Conservation (phyloP, 2,329 filamentous ascomycete species). For the Alternaria burnsii region DNA sequence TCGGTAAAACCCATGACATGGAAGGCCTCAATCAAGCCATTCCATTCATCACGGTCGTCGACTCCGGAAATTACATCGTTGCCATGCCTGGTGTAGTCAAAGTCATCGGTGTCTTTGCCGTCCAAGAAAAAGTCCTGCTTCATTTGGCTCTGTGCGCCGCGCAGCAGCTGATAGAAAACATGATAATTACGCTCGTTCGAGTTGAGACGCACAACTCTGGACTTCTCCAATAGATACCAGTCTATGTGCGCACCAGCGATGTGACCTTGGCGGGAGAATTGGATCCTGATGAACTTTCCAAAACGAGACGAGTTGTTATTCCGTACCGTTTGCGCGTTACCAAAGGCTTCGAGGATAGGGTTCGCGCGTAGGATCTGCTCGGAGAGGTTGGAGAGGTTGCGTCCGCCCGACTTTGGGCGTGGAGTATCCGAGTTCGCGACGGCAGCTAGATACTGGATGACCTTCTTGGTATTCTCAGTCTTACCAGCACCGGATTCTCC, state of each 20-base stretch:
- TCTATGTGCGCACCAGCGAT: conserved; percentile 97
- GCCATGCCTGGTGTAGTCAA: conserved; percentile 88
- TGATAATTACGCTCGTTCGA: conserved; percentile 93
- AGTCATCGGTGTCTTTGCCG: conserved; percentile 80
- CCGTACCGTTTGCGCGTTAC: conserved; percentile 95
- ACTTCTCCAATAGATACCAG: conserved; percentile 98
- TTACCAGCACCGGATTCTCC: conserved; percentile 98
- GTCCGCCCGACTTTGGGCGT: conserved; percentile 66
- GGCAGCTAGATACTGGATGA: conserved; percentile 96
- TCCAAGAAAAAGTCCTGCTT: conserved; percentile 80
- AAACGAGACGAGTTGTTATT: conserved; percentile 99
- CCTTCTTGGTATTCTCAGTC: conserved; percentile 99
- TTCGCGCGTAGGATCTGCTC: conserved; percentile 97
- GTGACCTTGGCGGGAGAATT: conserved; percentile 85
- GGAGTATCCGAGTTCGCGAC: conserved; percentile 86
- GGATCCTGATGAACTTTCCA: conserved; percentile 98
- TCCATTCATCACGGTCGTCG: conserved; percentile 91
- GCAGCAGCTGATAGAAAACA: conserved; percentile 93
- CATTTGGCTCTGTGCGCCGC: conserved; percentile 77
- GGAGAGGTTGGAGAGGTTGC: conserved; percentile 82
- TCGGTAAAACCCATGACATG: conserved; percentile 91
- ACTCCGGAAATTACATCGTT: conserved; percentile 92
- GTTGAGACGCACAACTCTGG: conserved; percentile 91
- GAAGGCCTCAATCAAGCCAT: conserved; percentile 88
- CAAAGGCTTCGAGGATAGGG: conserved; percentile 96